phyloP scores from a whole-genome alignment of 306 rosid genomes.

The Begonia fuchsioides region DNA sequence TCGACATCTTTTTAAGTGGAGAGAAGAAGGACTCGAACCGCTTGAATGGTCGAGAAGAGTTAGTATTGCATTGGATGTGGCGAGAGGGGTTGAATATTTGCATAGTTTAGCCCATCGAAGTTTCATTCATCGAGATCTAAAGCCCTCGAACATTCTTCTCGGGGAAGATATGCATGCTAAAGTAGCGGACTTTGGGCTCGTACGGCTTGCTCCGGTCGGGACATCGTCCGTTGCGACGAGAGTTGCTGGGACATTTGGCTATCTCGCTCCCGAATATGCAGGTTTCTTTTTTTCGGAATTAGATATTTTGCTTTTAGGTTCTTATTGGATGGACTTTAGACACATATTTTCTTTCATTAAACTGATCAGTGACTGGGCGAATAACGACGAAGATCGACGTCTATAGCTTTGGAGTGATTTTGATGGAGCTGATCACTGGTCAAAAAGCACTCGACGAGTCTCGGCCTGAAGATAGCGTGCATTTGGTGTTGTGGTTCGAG shows the following conservation, averaged over 20 bases:
- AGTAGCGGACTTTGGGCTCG: conserved; percentile 88
- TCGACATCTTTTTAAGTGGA: conserved; percentile 42
- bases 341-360: background rate
- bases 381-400: conserved; percentile 74
- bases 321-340: too few species aligned
- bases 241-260: conserved; percentile 91
- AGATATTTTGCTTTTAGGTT: too few species aligned
- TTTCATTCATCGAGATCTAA: conserved; percentile 86
- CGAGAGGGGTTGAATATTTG: conserved; percentile 82
- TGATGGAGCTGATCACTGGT: conserved; percentile 80
- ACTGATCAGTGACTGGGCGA: conserved; percentile 57
- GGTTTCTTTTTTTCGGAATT: conserved; percentile 24
- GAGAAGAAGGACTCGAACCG: conserved; percentile 39
- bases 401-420: conserved; percentile 86
- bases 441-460: conserved; percentile 61
- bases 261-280: conserved; percentile 92
- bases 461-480: conserved; percentile 63
- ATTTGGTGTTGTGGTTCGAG: conserved; percentile 76
- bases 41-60: conserved; percentile 74
- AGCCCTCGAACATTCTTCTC: conserved; percentile 86
- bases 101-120: conserved; percentile 66
- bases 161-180: conserved; percentile 85
- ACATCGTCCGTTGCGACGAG: conserved; percentile 64
- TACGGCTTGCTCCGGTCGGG: conserved; percentile 91
- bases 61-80: conserved; percentile 76